A percentile compares a stretch with the other conserved stretches of the same genome.
Conservation (phyloP, 257 asterid species). For the Solanum paucissectum region DNA sequence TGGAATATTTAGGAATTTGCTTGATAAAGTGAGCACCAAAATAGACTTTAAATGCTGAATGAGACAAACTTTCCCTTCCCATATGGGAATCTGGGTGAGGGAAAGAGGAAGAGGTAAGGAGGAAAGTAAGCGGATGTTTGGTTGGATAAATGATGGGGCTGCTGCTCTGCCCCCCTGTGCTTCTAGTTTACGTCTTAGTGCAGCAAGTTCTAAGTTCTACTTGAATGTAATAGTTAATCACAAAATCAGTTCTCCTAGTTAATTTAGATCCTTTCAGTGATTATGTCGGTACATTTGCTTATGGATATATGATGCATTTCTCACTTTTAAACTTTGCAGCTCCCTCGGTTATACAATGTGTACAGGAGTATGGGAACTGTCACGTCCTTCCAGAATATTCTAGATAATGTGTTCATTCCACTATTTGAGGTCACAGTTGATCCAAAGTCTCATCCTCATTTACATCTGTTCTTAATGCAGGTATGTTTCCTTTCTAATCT, state of each 20-base stretch:
- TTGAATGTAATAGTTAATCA: neutral
- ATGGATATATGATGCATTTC: neutral
- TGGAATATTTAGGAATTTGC: neutral
- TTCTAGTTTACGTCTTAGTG: neutral
- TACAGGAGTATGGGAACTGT: slow-evolving; percentile 93
- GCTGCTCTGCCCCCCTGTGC: neutral
- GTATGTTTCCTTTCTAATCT: slow-evolving; percentile 17
- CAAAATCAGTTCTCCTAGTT: neutral
- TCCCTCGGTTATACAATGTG: slow-evolving; percentile 81
- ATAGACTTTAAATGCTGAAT: neutral
- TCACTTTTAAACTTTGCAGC: slow-evolving; percentile 46
- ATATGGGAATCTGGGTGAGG: neutral
- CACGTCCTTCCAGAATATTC: slow-evolving; percentile 81
- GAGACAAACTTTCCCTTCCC: neutral
- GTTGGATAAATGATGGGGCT: neutral
- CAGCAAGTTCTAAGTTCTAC: neutral
- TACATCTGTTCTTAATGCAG: slow-evolving; percentile 82
- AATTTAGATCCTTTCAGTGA: neutral
- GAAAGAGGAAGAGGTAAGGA: neutral
- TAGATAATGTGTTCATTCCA: slow-evolving; percentile 84
- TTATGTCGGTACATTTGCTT: neutral
- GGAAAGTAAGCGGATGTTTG: neutral
- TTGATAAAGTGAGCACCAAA: neutral
- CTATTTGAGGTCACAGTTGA: slow-evolving; percentile 86
- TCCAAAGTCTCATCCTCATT: slow-evolving; percentile 88